Base-by-base conservation (phyloP, 2,329 filamentous ascomycete species). In the Diaporthe sp. region DNA sequence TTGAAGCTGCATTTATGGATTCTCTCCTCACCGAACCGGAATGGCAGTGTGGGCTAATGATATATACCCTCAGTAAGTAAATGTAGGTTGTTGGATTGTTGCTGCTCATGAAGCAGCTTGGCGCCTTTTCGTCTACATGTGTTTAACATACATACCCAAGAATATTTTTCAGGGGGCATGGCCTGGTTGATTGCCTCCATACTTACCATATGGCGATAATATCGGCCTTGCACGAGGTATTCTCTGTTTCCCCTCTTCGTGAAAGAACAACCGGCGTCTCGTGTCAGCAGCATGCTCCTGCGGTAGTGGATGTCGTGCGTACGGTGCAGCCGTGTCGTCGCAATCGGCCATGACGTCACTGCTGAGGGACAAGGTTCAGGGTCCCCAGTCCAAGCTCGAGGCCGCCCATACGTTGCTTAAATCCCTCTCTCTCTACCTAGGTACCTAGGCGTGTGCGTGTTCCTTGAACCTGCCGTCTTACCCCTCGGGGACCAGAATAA, bases 341-440 rank as follows among this genome's bases (percentile, higher is more conserved):
- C 39, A 20, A 67, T n/a, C 44, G 22, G 22, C 44, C 10, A 68
- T 68, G 63, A 68, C 63, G 63, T 68, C 63, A 68, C n/a, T 3
- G 13, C 47, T 28, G 28, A 39, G 22, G 47, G 25, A 39, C 20
- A 39, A 39, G 47, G 47, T 68, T 39, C 31, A 13, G 28, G 44
- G 20, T 20, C 28, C 20, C 15, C 12, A n/a, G 22, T 22, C 25
- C 13, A 42, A 61, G 57, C 57, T 42, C 34, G 57, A 61, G 25
- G 10, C 25, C 25, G 51, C 25, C 25, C 51, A 9, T 22, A n/a
- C 17, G 7, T 20, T 4, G 12, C 5, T 3, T 28, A 20, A 31
- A 55, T 55, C 51, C 22, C n/a, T 31, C 51, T 31, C 12, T 53
- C 12, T 17, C 12, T 22, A 4, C n/a, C n/a, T 28, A 28, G 28